Base-by-base conservation (phyloP, 1,284 basidiomycete genomes). In the Puccinia polysora region DNA sequence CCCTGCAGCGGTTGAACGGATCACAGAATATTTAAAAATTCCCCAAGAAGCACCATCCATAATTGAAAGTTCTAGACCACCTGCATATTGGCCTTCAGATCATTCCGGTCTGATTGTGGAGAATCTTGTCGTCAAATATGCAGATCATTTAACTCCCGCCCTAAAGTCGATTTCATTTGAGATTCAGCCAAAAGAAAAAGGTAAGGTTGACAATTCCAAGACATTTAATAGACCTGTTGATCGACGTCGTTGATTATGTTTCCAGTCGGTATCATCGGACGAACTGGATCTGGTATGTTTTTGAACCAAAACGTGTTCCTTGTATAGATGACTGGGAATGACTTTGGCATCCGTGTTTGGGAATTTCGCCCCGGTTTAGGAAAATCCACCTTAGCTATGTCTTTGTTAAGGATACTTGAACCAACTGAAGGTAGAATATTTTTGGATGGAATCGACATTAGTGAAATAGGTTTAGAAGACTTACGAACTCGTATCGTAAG, bases 361-460 rank as follows among this genome's bases (percentile, higher is more conserved):
- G 4, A 25, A 34, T 76, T 62, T 73, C 75, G 25, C 74, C 73
- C 18, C 52, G 74, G 0, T 76, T 76, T 1, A 77, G 77, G 77
- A n/a, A 78, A 78, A 74, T 77, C 76, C 38, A 76, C 75, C 43
- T 75, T 78, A 2, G 76, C 75, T 0, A 73, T 75, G 4, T 75
- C 74, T 32, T 73, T 78, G 20, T 74, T 78, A 45, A 75, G 78
- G 3, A 74, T 74, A 4, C 68, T 75, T 12, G 76, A 74, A 49
- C 65, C 76, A 5, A 67, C 71, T n/a, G 74, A 63, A 1, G 77
- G 77, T 15, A 55, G 73, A 15, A 78, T 78, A 30, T 25, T 75
- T 23, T 75, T 78, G 45, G 78, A 78, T 52, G 78, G 75, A 10
- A 73, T 78, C 30, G 76, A 78, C 65, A 76, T 78, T 53, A 69